Conservation (phyloP, 164 flowering plant species). For the Tetracentron sinense region DNA sequence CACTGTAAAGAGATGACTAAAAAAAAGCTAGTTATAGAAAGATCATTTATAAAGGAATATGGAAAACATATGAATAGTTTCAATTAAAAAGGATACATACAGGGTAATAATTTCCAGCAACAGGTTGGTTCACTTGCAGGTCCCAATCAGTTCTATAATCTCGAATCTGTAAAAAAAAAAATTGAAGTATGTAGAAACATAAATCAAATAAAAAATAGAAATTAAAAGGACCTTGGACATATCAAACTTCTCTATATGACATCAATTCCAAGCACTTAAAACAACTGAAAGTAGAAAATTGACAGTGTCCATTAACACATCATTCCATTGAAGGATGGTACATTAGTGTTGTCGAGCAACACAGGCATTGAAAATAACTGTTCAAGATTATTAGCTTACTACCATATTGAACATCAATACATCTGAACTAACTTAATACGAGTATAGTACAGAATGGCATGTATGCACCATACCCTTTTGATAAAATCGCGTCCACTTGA, state of each 20-base stretch:
- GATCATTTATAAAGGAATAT: no score
- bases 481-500: slow-evolving; percentile 94
- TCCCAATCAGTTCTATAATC: slow-evolving; percentile 88
- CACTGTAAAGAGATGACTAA: no score
- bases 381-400: neutral
- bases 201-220: neutral
- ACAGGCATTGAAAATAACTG: no score
- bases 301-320: no score
- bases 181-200: neutral
- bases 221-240: neutral
- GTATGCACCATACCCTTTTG: slow-evolving; percentile 56
- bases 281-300: no score
- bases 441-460: neutral
- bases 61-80: neutral
- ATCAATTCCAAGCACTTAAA: no score
- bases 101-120: slow-evolving; percentile 95
- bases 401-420: neutral
- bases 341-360: no score
- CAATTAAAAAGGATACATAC: slow-evolving; percentile 39
- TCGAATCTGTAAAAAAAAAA: slow-evolving; percentile 57
- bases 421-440: neutral
- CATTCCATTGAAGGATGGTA: no score
- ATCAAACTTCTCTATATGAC: no score
- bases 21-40: no score
- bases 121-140: slow-evolving; percentile 73